Base-by-base conservation (phyloP, 352 stramenopile genomes). In the Phytophthora nicotianae region DNA sequence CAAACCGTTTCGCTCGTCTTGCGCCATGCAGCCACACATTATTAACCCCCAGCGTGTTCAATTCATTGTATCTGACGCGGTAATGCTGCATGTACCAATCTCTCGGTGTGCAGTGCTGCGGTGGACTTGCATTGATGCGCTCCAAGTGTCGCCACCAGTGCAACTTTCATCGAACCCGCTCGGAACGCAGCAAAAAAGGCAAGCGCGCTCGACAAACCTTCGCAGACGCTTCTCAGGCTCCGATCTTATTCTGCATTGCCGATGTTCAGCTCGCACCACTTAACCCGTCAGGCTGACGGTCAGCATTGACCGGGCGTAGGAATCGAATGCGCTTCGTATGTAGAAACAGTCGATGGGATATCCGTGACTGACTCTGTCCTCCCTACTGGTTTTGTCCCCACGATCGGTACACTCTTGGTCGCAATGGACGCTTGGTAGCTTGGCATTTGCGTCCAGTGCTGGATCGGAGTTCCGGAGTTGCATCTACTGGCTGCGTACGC, bases 381-480 rank as follows among this genome's bases (percentile, higher is more conserved):
- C 68, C 65, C 35, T 90, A 79, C 40, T 76, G 80, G 13, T 4
- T 8, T 33, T 92, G n/a, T 81, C 0, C 83, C 83, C 0, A 90
- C 62, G 21, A 92, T 88, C 11, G 83, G 79, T 0, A 76, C 58
- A 2, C 62, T 50, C 58, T 14, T 76, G 35, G 4, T 77, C 65
- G 17, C 79, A 90, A 50, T 92, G 83, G 26, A 89, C 61, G 0
- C 83, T 81, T 4, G 90, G 60, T 58, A n/a, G n/a, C n/a, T n/a
- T 90, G 83, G 32, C 87, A 81, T 50, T 90, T 92, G 21, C 83
- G 75, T n/a, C 81, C 81, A 0, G 83, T 90, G 3, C 66, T 10
- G 77, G 81, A n/a, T n/a, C n/a, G n/a, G n/a, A n/a, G n/a, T n/a
- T n/a, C 29, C 67, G 69, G 43, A 92, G 71, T 46, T 89, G 70